These are phyloP conservation scores for Penicillium ochrochloron DNA, from an alignment of 495 filamentous ascomycete genomes.

Conservation along the genomic window DNA sequence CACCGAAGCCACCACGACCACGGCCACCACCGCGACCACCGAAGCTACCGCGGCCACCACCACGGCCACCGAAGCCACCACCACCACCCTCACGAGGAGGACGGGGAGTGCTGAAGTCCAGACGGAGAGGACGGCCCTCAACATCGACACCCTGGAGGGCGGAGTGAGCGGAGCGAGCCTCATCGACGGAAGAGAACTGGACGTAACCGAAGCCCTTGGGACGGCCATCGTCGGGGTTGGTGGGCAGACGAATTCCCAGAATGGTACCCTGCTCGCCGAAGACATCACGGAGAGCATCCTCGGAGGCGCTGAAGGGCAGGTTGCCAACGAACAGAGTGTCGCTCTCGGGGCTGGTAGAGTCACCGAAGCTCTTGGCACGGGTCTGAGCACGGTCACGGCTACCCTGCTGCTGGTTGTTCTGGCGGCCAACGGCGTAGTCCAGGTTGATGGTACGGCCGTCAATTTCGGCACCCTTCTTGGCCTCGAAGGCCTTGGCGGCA, in stretches of 20 bases:
- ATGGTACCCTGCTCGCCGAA: conserved; percentile 76
- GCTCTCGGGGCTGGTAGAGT: conserved; percentile 73
- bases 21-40: conserved; percentile 54
- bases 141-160: conserved; percentile 76
- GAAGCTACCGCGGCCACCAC: conserved; percentile 57
- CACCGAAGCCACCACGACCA: conserved; percentile 58
- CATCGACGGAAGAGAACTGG: conserved; percentile 79
- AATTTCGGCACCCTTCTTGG: conserved; percentile 77
- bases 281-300: conserved; percentile 72
- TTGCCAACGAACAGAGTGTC: conserved; percentile 96
- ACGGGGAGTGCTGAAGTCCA: conserved; percentile 87
- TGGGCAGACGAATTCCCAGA: conserved; percentile 83
- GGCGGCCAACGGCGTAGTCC: conserved; percentile 80
- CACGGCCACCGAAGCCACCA: conserved; percentile 43
- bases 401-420: conserved; percentile 52
- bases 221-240: conserved; percentile 81
- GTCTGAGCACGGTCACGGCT: conserved; percentile 59
- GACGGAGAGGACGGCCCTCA: conserved; percentile 78
- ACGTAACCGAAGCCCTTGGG: conserved; percentile 97
- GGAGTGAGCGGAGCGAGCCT: conserved; percentile 77
- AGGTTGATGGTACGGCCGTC: conserved; percentile 88
- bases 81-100: conserved; percentile 55
- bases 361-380: conserved; percentile 78
- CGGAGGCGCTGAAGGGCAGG: conserved; percentile 80
- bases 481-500: conserved; percentile 77